Evolutionary conservation across 768 basidiomycete species (phyloP).

Genomic region (Podaxis mareebaensis): DNA sequence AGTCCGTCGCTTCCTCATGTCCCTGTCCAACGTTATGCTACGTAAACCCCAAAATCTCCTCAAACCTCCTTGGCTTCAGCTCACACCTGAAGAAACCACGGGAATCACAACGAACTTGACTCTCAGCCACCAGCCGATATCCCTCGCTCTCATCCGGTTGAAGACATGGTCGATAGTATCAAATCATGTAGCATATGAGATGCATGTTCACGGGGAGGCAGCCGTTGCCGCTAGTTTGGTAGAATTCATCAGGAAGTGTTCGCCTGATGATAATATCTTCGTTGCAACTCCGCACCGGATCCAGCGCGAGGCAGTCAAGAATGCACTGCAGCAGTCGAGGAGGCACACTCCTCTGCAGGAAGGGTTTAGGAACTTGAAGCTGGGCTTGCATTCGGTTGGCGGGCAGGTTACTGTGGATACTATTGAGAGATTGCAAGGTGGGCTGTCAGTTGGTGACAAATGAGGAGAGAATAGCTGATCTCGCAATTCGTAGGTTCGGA

Average conservation of each 20-base stretch:
- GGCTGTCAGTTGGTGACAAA: background rate
- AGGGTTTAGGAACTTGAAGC: conserved; percentile 20
- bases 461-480: background rate
- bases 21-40: conserved; percentile 46
- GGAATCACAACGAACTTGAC: conserved; percentile 17
- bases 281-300: conserved; percentile 54
- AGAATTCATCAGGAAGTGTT: conserved; percentile 35
- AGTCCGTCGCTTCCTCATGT: conserved; percentile 39
- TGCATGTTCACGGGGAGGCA: conserved; percentile 49
- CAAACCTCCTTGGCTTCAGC: conserved; percentile 20
- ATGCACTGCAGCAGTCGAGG: conserved; percentile 32
- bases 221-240: conserved; percentile 46
- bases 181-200: conserved; percentile 43
- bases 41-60: conserved; percentile 38
- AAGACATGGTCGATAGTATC: conserved; percentile 31
- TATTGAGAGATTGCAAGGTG: conserved; percentile 51
- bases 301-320: conserved; percentile 51
- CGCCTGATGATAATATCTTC: conserved; percentile 45
- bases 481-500: conserved; percentile 40
- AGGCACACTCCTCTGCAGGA: conserved; percentile 18
- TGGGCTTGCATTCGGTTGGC: conserved; percentile 4
- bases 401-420: conserved; percentile 47
- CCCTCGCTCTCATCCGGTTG: conserved; percentile 44
- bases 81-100: conserved; percentile 16
- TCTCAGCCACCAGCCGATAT: conserved; percentile 37